Percentiles rank a stretch among this genome's conserved stretches.
phyloP scores from a whole-genome alignment of 306 rosid genomes.

The Gastrolobium bilobum region DNA sequence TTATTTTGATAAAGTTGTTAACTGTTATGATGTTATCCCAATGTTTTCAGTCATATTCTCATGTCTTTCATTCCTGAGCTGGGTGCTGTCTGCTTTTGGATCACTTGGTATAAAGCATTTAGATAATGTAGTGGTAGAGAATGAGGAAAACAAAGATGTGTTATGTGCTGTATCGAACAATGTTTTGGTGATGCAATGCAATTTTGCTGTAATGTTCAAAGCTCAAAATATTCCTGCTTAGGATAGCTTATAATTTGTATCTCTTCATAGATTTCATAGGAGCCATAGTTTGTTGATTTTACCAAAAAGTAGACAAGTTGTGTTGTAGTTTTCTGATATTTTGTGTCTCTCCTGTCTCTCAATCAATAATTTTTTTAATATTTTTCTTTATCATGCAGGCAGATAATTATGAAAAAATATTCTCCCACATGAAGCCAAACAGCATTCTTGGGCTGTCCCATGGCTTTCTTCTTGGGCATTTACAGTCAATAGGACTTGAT shows the following conservation, averaged over 20 bases:
- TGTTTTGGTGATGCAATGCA: not conserved
- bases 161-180: not conserved
- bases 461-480: constrained; percentile 97
- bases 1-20: not conserved
- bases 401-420: constrained; percentile 83
- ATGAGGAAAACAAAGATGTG: not conserved
- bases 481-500: constrained; percentile 87
- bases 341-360: not conserved
- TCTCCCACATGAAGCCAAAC: constrained; percentile 91
- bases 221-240: constrained; percentile 3
- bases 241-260: not conserved
- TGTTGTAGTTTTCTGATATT: not conserved
- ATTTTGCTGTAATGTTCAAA: not conserved
- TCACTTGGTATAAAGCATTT: not conserved
- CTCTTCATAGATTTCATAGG: not conserved
- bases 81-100: not conserved
- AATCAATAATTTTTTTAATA: not conserved
- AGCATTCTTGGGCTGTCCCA: constrained; percentile 98
- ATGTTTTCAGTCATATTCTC: not conserved
- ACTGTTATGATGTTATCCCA: not conserved
- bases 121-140: not conserved
- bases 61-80: not conserved
- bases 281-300: not conserved
- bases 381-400: constrained; percentile 69
- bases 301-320: not conserved